A percentile compares a stretch with the other conserved stretches of the same genome.
These are phyloP conservation scores for Cunninghamia lanceolata DNA, from an alignment of 75 land plant genomes.

Conservation along the genomic window DNA sequence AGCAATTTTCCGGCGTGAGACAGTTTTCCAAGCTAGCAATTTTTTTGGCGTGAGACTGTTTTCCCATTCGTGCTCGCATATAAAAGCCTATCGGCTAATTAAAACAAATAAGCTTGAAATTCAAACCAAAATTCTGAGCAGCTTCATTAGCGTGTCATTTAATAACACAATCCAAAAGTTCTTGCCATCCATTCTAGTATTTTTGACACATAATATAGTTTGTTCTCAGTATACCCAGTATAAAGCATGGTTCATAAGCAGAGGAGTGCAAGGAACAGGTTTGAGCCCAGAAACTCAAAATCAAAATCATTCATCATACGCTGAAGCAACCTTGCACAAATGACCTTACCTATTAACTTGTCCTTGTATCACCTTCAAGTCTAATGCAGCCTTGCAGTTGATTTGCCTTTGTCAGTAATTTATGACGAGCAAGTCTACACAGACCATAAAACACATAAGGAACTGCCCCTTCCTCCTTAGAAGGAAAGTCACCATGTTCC, in stretches of 20 bases:
- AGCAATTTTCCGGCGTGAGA: no score
- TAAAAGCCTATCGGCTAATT: no score
- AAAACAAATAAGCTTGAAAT: no score
- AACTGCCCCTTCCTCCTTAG: constrained; percentile 17
- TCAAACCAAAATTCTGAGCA: no score
- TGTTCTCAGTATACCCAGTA: background rate
- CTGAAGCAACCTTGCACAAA: background rate
- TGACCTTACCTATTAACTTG: background rate
- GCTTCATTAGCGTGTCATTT: no score
- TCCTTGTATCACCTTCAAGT: no score
- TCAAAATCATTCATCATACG: background rate
- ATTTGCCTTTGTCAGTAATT: no score
- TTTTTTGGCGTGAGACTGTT: no score
- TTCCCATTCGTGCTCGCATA: no score
- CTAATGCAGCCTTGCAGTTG: no score
- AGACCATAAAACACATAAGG: constrained; percentile 46
- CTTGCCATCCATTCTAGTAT: background rate
- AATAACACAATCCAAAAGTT: background rate
- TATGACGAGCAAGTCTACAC: background rate
- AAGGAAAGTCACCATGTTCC: constrained; percentile 36
- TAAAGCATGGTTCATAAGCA: background rate
- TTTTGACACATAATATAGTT: background rate
- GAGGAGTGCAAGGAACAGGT: background rate
- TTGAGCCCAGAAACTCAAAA: background rate
- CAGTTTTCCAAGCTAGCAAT: no score